Evolutionary conservation across 2,329 filamentous ascomycete genomes (phyloP), one percentile per base, ranked within the genome.

Genomic region (Magnaporthales sp.): DNA sequence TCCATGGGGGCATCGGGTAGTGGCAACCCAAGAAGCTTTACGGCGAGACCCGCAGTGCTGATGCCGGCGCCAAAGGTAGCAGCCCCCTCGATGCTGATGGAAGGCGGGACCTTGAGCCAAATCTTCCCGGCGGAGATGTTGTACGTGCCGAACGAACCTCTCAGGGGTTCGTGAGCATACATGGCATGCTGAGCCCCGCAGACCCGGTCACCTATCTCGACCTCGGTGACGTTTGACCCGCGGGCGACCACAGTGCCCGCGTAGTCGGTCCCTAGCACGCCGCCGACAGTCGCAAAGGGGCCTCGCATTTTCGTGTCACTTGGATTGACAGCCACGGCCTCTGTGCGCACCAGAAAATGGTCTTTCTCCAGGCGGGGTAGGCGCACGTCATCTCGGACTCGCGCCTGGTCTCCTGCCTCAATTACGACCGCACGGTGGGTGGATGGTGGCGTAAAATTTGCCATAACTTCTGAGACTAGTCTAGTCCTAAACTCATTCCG

Each of bases 241-340:
- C 75, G 38, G 3, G 67, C 69, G 1, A 72, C 69, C 22, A 76
- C 69, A 4, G 66, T 69, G 13, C 74, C 74, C 6, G 72, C 71
- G 66, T 73, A 76, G 65, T 76, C 74, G 60, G 67, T 70, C 6
- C 75, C 75, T 24, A 66, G 66, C 2, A 73, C 69, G 32, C 71
- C 69, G 9, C 71, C 72, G 5, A 68, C 68, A 2, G 67, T 68
- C 0, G 70, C 66, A 13, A 67, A 68, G 22, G 69, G 69, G 30
- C 71, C 74, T 30, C 71, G 31, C 70, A 75, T 73, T 63, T 76
- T 77, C 26, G 68, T 69, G 66, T 77, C 75, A 54, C 67, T 68
- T 2, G 74, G 75, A 68, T 76, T 77, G 32, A 77, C 65, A 9
- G 72, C 75, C 1, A 76, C 72, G 1, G 74, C 70, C 7, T 61